Percentiles rank a stretch among this genome's conserved stretches.
Conservation (phyloP, 176 grass and related monocot species). For the Puccinellia tenuiflora region DNA sequence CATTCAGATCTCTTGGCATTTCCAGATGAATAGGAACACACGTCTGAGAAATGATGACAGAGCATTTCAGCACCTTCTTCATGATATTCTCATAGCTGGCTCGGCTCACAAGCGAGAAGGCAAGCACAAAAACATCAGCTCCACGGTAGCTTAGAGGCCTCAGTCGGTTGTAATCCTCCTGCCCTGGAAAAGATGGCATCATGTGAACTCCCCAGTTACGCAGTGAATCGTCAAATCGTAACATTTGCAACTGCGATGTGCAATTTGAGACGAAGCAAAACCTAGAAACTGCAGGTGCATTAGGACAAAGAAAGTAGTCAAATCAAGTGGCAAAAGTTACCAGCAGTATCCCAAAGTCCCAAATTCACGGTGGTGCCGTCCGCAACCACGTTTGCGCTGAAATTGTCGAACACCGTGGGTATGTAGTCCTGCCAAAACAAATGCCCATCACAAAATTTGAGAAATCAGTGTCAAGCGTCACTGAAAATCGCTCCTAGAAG, state of each 20-base stretch:
- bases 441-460: not conserved
- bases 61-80: constrained; percentile 63
- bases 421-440: constrained; percentile 71
- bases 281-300: not conserved
- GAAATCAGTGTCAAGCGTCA: not conserved
- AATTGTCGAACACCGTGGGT: constrained; percentile 99
- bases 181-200: constrained; percentile 43
- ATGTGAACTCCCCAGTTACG: constrained; percentile 6
- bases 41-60: not conserved
- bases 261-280: not conserved
- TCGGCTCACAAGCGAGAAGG: constrained; percentile 95
- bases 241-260: not conserved
- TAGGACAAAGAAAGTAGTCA: not conserved
- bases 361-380: constrained; percentile 89
- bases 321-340: constrained; percentile 29
- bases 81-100: constrained; percentile 98
- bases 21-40: not conserved
- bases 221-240: not conserved
- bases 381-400: constrained; percentile 89
- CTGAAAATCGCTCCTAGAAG: not conserved
- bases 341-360: constrained; percentile 97
- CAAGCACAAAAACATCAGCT: constrained; percentile 94
- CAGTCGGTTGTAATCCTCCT: constrained; percentile 97
- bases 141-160: constrained; percentile 96
- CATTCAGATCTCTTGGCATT: not conserved